phyloP scores from a whole-genome alignment of 139 green algal genomes.

The Coccomyxa sp. region DNA sequence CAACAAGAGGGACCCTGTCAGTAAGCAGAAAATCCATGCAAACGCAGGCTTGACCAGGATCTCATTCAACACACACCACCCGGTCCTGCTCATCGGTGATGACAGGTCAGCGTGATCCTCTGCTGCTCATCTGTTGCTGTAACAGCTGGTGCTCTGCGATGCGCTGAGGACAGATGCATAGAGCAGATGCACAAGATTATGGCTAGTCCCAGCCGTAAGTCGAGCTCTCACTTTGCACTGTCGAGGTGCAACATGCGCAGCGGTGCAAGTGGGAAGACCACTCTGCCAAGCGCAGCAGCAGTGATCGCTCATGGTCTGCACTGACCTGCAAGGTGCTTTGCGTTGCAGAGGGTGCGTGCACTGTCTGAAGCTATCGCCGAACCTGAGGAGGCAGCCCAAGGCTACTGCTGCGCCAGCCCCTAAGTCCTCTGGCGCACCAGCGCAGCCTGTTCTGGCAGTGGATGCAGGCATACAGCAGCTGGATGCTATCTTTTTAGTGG shows the following conservation, averaged over 20 bases:
- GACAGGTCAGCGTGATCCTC: slow-evolving; percentile 34
- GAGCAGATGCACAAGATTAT: neutral
- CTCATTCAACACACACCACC: slow-evolving; percentile 82
- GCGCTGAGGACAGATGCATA: neutral
- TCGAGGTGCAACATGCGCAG: neutral
- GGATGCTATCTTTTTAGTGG: slow-evolving; percentile 17
- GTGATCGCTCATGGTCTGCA: neutral
- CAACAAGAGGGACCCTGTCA: slow-evolving; percentile 78
- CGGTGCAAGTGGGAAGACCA: neutral
- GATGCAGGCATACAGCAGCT: slow-evolving; percentile 4
- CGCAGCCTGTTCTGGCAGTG: neutral
- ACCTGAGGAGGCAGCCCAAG: slow-evolving; percentile 54
- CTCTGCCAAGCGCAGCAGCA: neutral
- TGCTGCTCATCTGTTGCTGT: neutral
- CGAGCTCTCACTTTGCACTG: neutral
- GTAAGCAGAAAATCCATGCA: slow-evolving; percentile 80
- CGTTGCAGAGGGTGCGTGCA: slow-evolving; percentile 63
- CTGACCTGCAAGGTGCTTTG: neutral
- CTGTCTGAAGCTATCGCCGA: slow-evolving; percentile 88
- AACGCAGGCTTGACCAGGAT: slow-evolving; percentile 84
- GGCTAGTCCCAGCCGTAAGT: neutral
- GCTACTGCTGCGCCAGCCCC: too few relatives aligned
- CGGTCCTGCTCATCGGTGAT: slow-evolving; percentile 87
- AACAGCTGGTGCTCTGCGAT: neutral
- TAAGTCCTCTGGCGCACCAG: too few relatives aligned